Evolutionary conservation across 1,284 basidiomycete species (phyloP).

Genomic region (Heterobasidion annosum): DNA sequence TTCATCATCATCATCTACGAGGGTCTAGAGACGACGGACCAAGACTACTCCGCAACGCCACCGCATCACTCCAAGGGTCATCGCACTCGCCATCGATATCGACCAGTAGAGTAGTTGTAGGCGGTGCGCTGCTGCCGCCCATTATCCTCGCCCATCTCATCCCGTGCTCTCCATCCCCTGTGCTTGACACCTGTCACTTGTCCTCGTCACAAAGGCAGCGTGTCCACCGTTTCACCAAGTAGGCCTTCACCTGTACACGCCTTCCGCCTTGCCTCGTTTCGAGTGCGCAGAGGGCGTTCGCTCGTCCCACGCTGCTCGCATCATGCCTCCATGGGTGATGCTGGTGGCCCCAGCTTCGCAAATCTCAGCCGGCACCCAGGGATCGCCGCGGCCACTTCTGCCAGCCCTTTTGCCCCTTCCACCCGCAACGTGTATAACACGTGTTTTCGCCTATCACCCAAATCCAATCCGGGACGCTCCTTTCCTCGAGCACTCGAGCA

Average conservation of each 20-base stretch:
- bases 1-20: background rate
- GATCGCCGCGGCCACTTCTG: too few species aligned
- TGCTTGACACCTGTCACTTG: background rate
- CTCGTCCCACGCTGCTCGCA: background rate
- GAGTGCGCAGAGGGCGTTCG: too few species aligned
- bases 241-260: too few species aligned
- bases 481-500: background rate
- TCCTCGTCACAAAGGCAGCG: too few species aligned
- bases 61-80: background rate
- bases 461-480: background rate
- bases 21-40: background rate
- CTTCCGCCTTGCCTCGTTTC: too few species aligned
- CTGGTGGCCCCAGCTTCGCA: too few species aligned
- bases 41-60: background rate
- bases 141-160: background rate
- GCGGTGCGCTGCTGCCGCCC: background rate
- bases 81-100: background rate
- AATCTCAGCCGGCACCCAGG: too few species aligned
- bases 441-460: background rate
- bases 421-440: background rate
- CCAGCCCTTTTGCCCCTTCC: too few species aligned
- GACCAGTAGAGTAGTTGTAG: background rate
- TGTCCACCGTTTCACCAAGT: too few species aligned
- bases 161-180: background rate
- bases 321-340: background rate